phyloP scores from a whole-genome alignment of 352 stramenopile species.

The Phytophthora europaea region DNA sequence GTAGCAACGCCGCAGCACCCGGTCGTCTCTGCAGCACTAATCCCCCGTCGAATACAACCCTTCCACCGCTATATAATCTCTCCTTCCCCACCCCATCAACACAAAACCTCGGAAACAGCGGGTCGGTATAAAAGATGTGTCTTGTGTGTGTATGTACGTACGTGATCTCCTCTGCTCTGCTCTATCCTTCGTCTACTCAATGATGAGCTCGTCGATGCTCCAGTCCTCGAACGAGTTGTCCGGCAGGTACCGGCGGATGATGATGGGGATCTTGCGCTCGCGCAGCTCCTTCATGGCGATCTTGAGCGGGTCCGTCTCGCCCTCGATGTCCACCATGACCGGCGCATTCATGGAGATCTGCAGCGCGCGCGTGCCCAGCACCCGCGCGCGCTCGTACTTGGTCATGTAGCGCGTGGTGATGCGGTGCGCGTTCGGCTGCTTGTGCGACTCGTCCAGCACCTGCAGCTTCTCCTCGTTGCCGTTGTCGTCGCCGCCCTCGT shows the following conservation, averaged over 20 bases:
- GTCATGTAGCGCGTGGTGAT: conserved; percentile 99
- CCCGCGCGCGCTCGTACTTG: conserved; percentile 99
- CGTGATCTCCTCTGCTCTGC: background rate
- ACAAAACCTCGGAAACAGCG: background rate
- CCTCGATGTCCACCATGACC: conserved; percentile 97
- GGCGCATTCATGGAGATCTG: conserved; percentile 99
- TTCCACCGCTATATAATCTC: background rate
- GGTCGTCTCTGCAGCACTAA: conserved; percentile 5
- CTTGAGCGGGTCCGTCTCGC: conserved; percentile 99
- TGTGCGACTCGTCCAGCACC: conserved; percentile 88
- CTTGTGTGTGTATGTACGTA: background rate
- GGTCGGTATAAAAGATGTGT: conserved; percentile 22
- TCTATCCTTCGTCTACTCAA: conserved; percentile 88
- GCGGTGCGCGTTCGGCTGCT: conserved; percentile 87
- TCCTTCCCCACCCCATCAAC: background rate
- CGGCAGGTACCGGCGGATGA: conserved; percentile 99
- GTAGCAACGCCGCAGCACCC: background rate
- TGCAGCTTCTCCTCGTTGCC: conserved; percentile 73
- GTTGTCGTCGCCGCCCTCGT: conserved; percentile 70
- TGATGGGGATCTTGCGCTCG: conserved; percentile 99
- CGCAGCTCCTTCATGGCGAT: conserved; percentile 99
- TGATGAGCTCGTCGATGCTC: conserved; percentile 99
- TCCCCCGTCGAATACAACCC: conserved; percentile 17
- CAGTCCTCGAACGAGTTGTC: conserved; percentile 99
- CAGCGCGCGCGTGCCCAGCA: conserved; percentile 98